Percentiles rank a stretch among this genome's conserved stretches.
phyloP scores from a whole-genome alignment of 1,139 yeast species.

The Sugiyamaella japonica region DNA sequence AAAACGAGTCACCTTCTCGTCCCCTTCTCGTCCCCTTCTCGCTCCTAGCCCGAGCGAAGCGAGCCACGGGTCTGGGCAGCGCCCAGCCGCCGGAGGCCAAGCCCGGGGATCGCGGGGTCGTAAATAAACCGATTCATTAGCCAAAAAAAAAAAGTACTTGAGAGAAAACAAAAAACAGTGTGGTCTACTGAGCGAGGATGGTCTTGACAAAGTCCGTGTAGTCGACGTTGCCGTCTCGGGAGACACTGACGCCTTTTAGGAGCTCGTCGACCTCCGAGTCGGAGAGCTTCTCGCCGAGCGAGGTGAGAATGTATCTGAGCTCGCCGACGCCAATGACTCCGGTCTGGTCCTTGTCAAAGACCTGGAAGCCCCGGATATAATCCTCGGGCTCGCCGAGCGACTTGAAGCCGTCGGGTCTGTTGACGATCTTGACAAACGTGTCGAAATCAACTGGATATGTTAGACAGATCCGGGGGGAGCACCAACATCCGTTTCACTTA shows the following conservation, averaged over 20 bases:
- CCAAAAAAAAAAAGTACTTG: not conserved
- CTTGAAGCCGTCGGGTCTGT: slow-evolving; percentile 88
- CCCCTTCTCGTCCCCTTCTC: not conserved
- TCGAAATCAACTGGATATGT: slow-evolving; percentile 56
- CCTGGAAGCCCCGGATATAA: slow-evolving; percentile 96
- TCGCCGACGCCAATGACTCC: slow-evolving; percentile 98
- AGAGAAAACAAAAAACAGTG: slow-evolving; percentile 3
- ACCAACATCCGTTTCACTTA: no score
- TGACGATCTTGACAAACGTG: slow-evolving; percentile 72
- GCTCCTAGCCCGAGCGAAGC: not conserved
- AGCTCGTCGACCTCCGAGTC: slow-evolving; percentile 95
- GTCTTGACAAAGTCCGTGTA: slow-evolving; percentile 91
- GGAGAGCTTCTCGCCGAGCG: slow-evolving; percentile 87
- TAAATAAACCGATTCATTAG: slow-evolving; percentile 9
- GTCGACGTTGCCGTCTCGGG: slow-evolving; percentile 92
- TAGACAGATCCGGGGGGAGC: no score
- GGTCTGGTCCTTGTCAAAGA: slow-evolving; percentile 91
- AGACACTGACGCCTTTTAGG: slow-evolving; percentile 90
- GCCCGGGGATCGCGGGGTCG: not conserved
- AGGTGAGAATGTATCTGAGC: slow-evolving; percentile 86
- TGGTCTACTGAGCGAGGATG: slow-evolving; percentile 73
- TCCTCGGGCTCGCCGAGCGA: slow-evolving; percentile 94
- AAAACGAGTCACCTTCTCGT: no score
- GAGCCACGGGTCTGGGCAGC: not conserved
- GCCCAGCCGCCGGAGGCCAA: not conserved